These are phyloP conservation scores for Leccinum longicurvipes DNA, from an alignment of 768 basidiomycete genomes.

Conservation along the genomic window DNA sequence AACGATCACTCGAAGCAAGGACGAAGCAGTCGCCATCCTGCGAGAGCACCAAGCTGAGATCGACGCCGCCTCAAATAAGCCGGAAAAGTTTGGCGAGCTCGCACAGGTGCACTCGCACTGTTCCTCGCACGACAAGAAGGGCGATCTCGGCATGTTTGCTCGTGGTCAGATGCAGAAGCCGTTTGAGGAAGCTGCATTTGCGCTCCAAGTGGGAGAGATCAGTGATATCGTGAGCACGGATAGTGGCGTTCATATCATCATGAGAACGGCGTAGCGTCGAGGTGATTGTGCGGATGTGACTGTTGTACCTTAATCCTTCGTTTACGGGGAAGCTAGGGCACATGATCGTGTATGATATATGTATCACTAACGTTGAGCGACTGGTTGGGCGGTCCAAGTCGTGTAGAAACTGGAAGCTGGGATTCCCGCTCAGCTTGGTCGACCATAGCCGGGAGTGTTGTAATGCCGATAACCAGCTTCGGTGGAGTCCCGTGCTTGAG, in stretches of 20 bases:
- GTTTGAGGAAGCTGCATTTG: constrained; percentile 88
- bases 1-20: constrained; percentile 84
- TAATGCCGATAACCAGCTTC: no score
- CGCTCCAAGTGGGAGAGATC: constrained; percentile 67
- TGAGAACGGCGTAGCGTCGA: constrained; percentile 66
- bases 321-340: background rate
- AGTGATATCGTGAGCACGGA: constrained; percentile 85
- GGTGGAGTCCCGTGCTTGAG: no score
- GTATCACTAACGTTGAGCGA: background rate
- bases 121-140: constrained; percentile 74
- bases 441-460: background rate
- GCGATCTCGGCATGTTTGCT: constrained; percentile 87
- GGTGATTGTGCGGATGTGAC: constrained; percentile 9
- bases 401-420: background rate
- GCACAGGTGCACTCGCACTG: constrained; percentile 84
- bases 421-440: background rate
- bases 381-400: background rate
- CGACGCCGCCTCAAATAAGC: constrained; percentile 37
- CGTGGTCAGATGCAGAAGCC: constrained; percentile 94
- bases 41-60: constrained; percentile 61
- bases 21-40: constrained; percentile 85
- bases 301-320: background rate
- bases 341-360: constrained; percentile 5
- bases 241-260: constrained; percentile 91
- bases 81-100: constrained; percentile 68